phyloP scores from a whole-genome alignment of 345 rosid genomes.

The Sisymbrium irio region DNA sequence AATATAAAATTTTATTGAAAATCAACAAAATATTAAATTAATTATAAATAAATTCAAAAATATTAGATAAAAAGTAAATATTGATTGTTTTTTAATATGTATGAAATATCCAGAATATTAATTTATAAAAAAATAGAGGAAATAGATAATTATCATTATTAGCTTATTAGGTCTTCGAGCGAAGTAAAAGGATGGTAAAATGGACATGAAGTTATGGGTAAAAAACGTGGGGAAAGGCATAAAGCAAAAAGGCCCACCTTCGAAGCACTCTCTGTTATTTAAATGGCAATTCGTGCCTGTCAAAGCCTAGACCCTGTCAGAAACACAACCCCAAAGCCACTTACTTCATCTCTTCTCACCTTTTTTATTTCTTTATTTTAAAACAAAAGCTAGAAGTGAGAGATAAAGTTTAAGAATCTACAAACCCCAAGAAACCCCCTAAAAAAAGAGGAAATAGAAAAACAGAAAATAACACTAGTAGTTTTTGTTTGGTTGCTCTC shows the following conservation, averaged over 20 bases:
- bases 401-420: constrained; percentile 23
- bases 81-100: no score
- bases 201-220: constrained; percentile 36
- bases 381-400: constrained; percentile 18
- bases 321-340: constrained; percentile 38
- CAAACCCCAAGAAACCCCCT: constrained; percentile 35
- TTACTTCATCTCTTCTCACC: constrained; percentile 18
- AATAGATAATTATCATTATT: no score
- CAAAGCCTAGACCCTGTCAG: constrained; percentile 35
- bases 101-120: no score
- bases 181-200: constrained; percentile 19
- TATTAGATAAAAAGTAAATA: no score
- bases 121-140: no score
- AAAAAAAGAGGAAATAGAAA: constrained; percentile 15
- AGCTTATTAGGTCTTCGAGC: background rate
- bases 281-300: constrained; percentile 40
- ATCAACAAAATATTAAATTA: no score
- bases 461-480: constrained; percentile 19
- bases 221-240: constrained; percentile 33
- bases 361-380: background rate
- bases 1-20: no score
- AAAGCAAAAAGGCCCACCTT: constrained; percentile 32
- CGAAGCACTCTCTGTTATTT: constrained; percentile 32
- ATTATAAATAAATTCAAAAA: no score
- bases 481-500: constrained; percentile 39